Evolutionary conservation across 352 stramenopile genomes (phyloP).

Genomic region (Pseudoperonospora humuli): DNA sequence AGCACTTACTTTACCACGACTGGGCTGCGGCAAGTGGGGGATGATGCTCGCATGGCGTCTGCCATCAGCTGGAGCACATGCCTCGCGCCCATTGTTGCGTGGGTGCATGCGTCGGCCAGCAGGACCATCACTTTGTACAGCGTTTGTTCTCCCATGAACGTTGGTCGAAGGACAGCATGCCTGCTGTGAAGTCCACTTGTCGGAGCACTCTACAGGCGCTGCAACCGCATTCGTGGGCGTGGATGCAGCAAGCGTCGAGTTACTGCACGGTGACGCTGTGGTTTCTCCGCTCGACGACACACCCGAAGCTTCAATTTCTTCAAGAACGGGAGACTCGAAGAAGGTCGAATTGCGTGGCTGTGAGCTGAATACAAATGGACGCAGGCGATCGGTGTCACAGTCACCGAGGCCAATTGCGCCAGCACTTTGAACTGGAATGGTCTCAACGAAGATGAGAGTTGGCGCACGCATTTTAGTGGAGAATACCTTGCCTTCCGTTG

Average conservation of each 20-base stretch:
- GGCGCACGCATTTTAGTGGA: conserved; percentile 80
- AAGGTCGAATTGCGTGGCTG: conserved; percentile 50
- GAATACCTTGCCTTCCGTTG: conserved; percentile 74
- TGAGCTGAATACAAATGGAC: conserved; percentile 47
- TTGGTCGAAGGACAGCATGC: neutral
- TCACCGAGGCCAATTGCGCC: conserved; percentile 21
- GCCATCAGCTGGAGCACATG: conserved; percentile 2
- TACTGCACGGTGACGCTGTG: conserved; percentile 15
- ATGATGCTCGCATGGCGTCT: conserved; percentile 17
- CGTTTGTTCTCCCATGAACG: neutral
- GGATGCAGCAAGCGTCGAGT: conserved; percentile 25
- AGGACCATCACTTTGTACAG: conserved; percentile 6
- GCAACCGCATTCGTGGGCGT: conserved; percentile 7
- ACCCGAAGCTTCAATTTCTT: conserved; percentile 27
- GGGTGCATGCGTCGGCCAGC: conserved; percentile 13
- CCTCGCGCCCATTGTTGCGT: conserved; percentile 9
- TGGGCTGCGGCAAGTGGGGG: conserved; percentile 20
- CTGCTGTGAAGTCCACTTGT: conserved; percentile 9
- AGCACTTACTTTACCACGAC: conserved; percentile 21
- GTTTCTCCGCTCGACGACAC: conserved; percentile 22
- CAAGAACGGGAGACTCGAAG: conserved; percentile 39
- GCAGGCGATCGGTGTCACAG: conserved; percentile 29
- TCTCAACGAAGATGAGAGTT: conserved; percentile 72
- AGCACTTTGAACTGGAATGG: conserved; percentile 46
- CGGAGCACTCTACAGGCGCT: conserved; percentile 4